Evolutionary conservation across 257 asterid species (phyloP).

Genomic region (Datura wrightii): DNA sequence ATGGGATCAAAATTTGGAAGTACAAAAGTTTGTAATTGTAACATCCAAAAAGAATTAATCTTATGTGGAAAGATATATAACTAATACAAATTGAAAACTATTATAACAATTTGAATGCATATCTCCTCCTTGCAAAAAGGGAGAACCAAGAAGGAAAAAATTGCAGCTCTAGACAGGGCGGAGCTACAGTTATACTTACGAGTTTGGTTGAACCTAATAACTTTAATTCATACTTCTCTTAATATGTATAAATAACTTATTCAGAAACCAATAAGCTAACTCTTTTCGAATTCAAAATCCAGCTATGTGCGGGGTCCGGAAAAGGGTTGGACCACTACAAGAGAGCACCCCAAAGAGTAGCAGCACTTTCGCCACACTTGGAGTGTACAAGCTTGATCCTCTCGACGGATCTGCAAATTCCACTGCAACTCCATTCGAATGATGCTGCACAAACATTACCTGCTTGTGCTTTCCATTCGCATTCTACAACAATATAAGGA

Average conservation of each 20-base stretch:
- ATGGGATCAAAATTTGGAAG: not conserved
- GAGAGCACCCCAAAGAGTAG: conserved; percentile 56
- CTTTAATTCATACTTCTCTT: not conserved
- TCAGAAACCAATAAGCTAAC: not conserved
- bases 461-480: conserved; percentile 56
- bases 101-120: not conserved
- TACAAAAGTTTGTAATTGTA: not conserved
- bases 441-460: conserved; percentile 58
- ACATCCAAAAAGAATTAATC: not conserved
- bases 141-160: not conserved
- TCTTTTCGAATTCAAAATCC: not conserved
- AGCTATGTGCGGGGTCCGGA: not conserved
- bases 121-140: not conserved
- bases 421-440: conserved; percentile 72
- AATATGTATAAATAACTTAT: not conserved
- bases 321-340: conserved; percentile 24
- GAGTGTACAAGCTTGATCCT: conserved; percentile 59
- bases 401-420: conserved; percentile 64
- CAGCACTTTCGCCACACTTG: conserved; percentile 57
- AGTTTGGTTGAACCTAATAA: not conserved
- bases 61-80: not conserved
- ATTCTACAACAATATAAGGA: conserved; percentile 44
- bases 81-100: not conserved
- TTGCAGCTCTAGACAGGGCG: not conserved
- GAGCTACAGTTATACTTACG: not conserved